A percentile compares a stretch with the other conserved stretches of the same genome.
phyloP scores from a whole-genome alignment of 2,329 filamentous ascomycete species.

The Emmonsia crescens region DNA sequence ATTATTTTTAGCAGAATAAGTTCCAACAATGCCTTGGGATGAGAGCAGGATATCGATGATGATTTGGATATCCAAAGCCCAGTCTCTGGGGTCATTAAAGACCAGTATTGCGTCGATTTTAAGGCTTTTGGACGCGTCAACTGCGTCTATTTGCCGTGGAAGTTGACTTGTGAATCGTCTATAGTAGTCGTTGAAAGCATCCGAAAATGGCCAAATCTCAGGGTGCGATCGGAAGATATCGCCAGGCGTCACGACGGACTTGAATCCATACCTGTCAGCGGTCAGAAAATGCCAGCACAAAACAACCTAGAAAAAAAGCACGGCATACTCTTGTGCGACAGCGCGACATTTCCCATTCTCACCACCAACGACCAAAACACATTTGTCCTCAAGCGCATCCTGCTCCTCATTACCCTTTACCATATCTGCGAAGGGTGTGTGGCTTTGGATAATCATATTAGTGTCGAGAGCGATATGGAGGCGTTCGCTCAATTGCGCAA shows the following conservation, averaged over 20 bases:
- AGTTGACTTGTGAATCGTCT: constrained; percentile 32
- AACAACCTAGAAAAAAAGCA: background rate
- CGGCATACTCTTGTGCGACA: constrained; percentile 56
- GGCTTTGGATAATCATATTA: constrained; percentile 72
- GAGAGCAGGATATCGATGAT: constrained; percentile 77
- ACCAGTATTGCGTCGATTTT: constrained; percentile 87
- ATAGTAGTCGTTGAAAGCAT: constrained; percentile 54
- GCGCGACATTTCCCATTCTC: constrained; percentile 54
- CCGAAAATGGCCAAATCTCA: constrained; percentile 72
- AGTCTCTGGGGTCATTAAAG: constrained; percentile 93
- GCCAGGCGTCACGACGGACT: constrained; percentile 69
- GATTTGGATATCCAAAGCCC: constrained; percentile 80
- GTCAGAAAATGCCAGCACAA: background rate
- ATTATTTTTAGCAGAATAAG: constrained; percentile 63
- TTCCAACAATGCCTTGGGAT: constrained; percentile 66
- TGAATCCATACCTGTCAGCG: constrained; percentile 56
- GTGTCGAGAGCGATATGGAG: constrained; percentile 54
- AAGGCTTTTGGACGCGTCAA: constrained; percentile 42
- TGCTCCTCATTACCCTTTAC: constrained; percentile 47
- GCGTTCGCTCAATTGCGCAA: constrained; percentile 56
- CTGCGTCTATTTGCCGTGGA: constrained; percentile 25
- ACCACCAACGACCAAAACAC: constrained; percentile 64
- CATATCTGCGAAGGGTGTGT: constrained; percentile 75
- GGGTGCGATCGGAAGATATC: constrained; percentile 70
- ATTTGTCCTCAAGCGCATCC: constrained; percentile 48